Evolutionary conservation across 441 rosid species (phyloP), one percentile per base, ranked within the genome.

Genomic region (Biscutella laevigata): DNA sequence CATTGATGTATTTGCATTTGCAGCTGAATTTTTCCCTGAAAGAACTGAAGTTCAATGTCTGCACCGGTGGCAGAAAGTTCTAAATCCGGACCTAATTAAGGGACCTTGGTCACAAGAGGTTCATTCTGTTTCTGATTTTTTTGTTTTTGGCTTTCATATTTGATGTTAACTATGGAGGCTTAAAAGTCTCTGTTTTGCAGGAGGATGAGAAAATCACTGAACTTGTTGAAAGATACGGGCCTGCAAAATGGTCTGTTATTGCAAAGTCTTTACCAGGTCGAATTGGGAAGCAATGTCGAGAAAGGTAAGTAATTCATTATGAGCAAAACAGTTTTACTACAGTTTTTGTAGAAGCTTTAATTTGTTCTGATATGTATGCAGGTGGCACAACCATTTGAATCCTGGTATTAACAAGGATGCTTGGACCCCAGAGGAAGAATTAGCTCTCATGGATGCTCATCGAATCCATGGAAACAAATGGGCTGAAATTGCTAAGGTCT

Each of bases 61-160:
- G 66, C 99, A 94, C 68, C 78, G 99, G 48, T 94, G 99, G 99
- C 99, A 94, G 73, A 94, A 94, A 71, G 99, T 94, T 76, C 84
- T 94, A 15, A 82, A 87, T 69, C 99, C 99, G 0, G 92, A 94
- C 0, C 96, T 94, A 73, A 70, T 89, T 41, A 94, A 94, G 71
- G 99, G 99, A 70, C 96, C 97, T 36, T 94, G 99, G 99, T 79
- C 94, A 49, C 96, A 77, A 73, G 86, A 90, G 94, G 99, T 89
- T 67, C 53, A 29, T 33, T 53, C 42, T 46, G 33, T 40, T 30
- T 37, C 27, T 30, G 39, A 7, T 16, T 40, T 10, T 26, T 7
- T 38, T 6, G 6, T 21, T 22, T 34, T 29, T 22, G 67, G 39
- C 59, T 21, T 39, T n/a, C 50, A 27, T 2, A n/a, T 63, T 33